Evolutionary conservation across 495 filamentous ascomycete species (phyloP).

Genomic region (Trypethelium eluteriae): DNA sequence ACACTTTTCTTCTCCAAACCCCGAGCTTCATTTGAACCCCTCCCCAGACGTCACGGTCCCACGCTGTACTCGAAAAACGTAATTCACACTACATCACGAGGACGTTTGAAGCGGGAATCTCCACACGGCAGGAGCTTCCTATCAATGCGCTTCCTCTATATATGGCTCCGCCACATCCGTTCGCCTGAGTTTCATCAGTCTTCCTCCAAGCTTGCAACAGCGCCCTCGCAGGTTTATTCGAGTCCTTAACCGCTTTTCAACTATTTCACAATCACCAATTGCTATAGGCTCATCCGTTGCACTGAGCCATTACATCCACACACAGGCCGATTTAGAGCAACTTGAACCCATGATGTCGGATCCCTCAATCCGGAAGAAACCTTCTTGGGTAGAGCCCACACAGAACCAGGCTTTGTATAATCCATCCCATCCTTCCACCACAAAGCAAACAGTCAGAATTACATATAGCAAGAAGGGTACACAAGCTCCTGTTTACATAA

Average conservation of each 20-base stretch:
- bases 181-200: not conserved
- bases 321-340: not conserved
- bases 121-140: not conserved
- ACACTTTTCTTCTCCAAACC: not conserved
- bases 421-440: not conserved
- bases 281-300: not conserved
- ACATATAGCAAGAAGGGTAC: slow-evolving; percentile 50
- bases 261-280: not conserved
- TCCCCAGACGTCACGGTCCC: not conserved
- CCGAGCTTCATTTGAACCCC: not conserved
- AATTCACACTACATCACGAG: not conserved
- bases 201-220: too few relatives aligned
- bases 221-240: not conserved
- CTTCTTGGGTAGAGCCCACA: not conserved
- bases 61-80: not conserved
- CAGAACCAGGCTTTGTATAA: not conserved
- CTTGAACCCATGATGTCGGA: not conserved
- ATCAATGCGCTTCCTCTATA: not conserved
- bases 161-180: not conserved
- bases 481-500: slow-evolving; percentile 55
- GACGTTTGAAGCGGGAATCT: not conserved
- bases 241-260: not conserved
- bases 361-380: not conserved
- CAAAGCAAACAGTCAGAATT: slow-evolving; percentile 41
- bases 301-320: not conserved